Evolutionary conservation across 441 rosid genomes (phyloP), one percentile per base, ranked within the genome.

Genomic region (Manihot esculenta): DNA sequence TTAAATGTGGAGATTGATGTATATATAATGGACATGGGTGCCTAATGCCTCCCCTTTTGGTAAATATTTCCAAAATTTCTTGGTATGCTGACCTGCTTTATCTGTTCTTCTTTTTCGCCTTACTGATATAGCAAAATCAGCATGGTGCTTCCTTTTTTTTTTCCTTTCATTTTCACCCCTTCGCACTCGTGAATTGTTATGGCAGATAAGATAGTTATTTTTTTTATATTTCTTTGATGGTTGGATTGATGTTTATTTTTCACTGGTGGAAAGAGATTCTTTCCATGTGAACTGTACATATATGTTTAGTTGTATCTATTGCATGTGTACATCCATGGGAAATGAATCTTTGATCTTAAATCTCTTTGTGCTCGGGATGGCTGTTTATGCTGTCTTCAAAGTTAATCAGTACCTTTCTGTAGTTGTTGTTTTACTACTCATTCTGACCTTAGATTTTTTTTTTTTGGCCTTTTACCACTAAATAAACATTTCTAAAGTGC

Each of bases 331-430:
- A 23, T 10, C 1, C 10, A 30, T 3, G 14, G 58, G 58, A 30
- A 21, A 54, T 23, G 14, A 12, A 54, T 10, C 30, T 15, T 30
- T 30, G 45, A 13, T 59, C 45, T 38, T 35, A 59, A 11, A 14
- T 59, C 13, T 11, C 2, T 7, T 59, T 56, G 18, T 59, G 38
- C 47, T 38, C n/a, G 26, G 47, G 47, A 38, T 60, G 35, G 24
- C 64, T 33, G 44, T 60, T 58, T 60, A n/a, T 15, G 11, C n/a
- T 11, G 13, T 61, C 23, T 38, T 35, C 17, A 3, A 7, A 3
- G 47, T 61, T 10, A 33, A 61, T 35, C 47, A 35, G 47, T 18
- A 23, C 48, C n/a, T 61, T 38, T 61, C 64, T 61, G 14, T 61
- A 18, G 47, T 35, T 35, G 23, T 61, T 18, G 11, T 20, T 9